Base-by-base conservation (phyloP, 2,329 filamentous ascomycete genomes). In the Ustulina deusta region DNA sequence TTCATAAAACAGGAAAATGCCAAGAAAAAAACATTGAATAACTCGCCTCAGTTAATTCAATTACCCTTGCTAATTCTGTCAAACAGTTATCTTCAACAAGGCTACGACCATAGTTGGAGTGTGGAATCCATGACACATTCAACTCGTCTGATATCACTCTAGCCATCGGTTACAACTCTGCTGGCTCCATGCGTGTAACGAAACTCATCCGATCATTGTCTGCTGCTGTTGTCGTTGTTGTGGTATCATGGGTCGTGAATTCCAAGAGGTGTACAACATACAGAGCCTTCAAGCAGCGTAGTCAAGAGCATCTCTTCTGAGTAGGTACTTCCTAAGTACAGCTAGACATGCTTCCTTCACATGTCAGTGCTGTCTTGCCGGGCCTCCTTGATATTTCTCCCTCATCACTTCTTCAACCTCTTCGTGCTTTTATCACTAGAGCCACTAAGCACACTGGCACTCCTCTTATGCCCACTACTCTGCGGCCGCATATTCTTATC, bases 381-480 rank as follows among this genome's bases (percentile, higher is more conserved):
- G 7, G 22, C 6, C 29, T 34, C 11, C 6, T 22, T 13, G 1
- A 38, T 46, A 15, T 34, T 22, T 7, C 25, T 22, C 2, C 32
- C 11, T 27, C 46, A 20, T 70, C 36, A 65, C 38, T 87, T 89
- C 81, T 86, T 88, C 72, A 85, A 84, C 68, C 86, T 81, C 77
- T 89, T 89, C 3, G 80, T 74, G 72, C 84, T 87, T 79, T 87
- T 88, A 67, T 93, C 90, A 77, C 91, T 93, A 6, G 82, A 82
- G 17, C 84, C 83, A 78, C 92, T 95, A 61, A 97, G 78, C 36
- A 94, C 92, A 78, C 93, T 97, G 1, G 93, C 93, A 77, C 93
- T 96, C 66, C 93, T 87, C 82, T 97, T 97, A 71, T 91, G 90
- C 0, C 77, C 78, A 69, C 82, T 83, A 69, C 80, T 83, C 15